phyloP scores from a whole-genome alignment of 2,329 filamentous ascomycete genomes.

The Alternaria postmessia region DNA sequence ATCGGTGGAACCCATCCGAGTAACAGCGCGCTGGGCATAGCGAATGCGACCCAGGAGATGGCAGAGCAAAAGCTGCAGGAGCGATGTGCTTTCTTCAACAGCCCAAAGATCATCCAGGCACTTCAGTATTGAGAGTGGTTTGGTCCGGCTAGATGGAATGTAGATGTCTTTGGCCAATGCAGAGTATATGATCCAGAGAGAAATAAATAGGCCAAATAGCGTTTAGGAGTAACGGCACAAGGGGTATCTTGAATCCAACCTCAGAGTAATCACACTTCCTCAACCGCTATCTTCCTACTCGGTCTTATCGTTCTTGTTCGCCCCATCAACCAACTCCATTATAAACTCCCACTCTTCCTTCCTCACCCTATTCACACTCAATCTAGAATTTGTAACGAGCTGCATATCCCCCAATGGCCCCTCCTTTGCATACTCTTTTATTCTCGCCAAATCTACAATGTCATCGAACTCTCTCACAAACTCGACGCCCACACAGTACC shows the following conservation, averaged over 20 bases:
- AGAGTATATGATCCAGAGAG: neutral
- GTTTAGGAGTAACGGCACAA: neutral
- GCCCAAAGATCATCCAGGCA: conserved; percentile 54
- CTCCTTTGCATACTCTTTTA: conserved; percentile 68
- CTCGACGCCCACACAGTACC: conserved; percentile 88
- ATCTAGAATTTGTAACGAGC: conserved; percentile 78
- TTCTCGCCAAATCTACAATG: conserved; percentile 73
- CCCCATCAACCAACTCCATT: conserved; percentile 56
- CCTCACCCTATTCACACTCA: conserved; percentile 79
- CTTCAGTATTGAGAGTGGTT: conserved; percentile 33
- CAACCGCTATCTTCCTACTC: neutral
- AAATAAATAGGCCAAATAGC: neutral
- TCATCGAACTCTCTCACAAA: conserved; percentile 83
- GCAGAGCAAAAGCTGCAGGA: conserved; percentile 54
- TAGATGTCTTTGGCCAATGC: neutral
- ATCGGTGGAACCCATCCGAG: conserved; percentile 58
- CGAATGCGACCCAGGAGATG: conserved; percentile 37
- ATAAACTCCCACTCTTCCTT: conserved; percentile 72
- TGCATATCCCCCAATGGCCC: conserved; percentile 77
- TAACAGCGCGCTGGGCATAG: conserved; percentile 52
- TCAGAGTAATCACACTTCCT: neutral
- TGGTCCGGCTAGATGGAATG: neutral
- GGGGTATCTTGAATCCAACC: neutral
- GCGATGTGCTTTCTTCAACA: conserved; percentile 59
- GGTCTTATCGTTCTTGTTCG: conserved; percentile 5